Percentiles rank a stretch among this genome's conserved stretches.
phyloP scores from a whole-genome alignment of 768 basidiomycete genomes.

The Paxillus involutus region DNA sequence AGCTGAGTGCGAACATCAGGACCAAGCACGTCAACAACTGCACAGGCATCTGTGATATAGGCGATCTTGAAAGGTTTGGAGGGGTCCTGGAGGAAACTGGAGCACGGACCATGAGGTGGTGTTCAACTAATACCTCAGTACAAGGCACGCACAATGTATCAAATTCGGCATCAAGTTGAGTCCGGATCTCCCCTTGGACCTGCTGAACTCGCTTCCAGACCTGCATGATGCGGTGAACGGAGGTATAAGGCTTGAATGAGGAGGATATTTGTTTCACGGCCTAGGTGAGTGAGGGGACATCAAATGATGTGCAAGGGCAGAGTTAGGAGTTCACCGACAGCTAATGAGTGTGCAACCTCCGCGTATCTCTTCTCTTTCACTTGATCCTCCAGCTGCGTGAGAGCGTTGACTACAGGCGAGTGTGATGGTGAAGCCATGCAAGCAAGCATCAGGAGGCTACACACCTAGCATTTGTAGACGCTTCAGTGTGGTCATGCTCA shows the following conservation, averaged over 20 bases:
- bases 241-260: conserved; percentile 76
- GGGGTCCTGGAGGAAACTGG: conserved; percentile 79
- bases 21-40: conserved; percentile 88
- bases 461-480: conserved; percentile 91
- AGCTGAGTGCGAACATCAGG: conserved; percentile 78
- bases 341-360: conserved; percentile 81
- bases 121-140: not conserved
- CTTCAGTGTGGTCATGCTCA: conserved; percentile 88
- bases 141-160: conserved; percentile 78
- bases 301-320: conserved; percentile 14
- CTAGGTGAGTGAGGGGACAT: conserved; percentile 36
- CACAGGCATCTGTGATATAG: conserved; percentile 78
- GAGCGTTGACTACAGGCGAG: conserved; percentile 63
- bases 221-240: conserved; percentile 74
- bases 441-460: conserved; percentile 21
- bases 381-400: conserved; percentile 78
- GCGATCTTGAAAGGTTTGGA: conserved; percentile 62
- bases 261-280: conserved; percentile 85
- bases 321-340: conserved; percentile 44
- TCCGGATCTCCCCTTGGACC: conserved; percentile 78
- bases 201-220: conserved; percentile 81
- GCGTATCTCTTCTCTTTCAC: conserved; percentile 76
- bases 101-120: not conserved
- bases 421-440: not conserved
- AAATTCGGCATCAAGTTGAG: conserved; percentile 85